Conservation (phyloP, 2,329 filamentous ascomycete genomes). For the Conoideocrella luteorostrata region DNA sequence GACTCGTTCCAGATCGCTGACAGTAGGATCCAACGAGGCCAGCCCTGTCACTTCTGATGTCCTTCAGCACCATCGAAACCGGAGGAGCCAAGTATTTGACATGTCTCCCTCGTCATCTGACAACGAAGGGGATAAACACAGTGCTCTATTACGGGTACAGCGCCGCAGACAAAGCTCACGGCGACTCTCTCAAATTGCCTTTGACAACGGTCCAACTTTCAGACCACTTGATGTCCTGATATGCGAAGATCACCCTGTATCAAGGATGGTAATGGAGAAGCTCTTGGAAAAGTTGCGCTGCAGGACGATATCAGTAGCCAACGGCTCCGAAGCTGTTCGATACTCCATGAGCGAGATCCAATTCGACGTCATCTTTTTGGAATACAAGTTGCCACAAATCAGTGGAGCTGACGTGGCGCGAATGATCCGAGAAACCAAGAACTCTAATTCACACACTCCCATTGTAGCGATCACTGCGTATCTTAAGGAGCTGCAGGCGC, state of each 20-base stretch:
- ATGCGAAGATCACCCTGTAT: constrained; percentile 96
- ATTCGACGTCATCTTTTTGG: constrained; percentile 97
- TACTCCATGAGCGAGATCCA: constrained; percentile 97
- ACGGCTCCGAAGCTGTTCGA: constrained; percentile 84
- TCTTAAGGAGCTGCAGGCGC: constrained; percentile 90
- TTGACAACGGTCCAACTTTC: constrained; percentile 79
- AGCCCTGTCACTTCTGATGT: constrained; percentile 66
- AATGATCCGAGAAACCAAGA: constrained; percentile 96
- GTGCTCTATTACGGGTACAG: constrained; percentile 85
- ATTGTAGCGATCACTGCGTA: constrained; percentile 97
- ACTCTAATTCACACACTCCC: constrained; percentile 87
- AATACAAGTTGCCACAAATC: constrained; percentile 91
- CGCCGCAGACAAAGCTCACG: constrained; percentile 92
- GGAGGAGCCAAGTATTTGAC: constrained; percentile 89
- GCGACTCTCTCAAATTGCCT: constrained; percentile 82
- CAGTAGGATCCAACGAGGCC: constrained; percentile 88
- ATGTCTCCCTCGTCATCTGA: constrained; percentile 97
- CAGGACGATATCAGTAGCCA: constrained; percentile 84
- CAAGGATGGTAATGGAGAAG: constrained; percentile 97
- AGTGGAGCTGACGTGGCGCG: constrained; percentile 92
- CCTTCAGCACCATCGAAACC: constrained; percentile 75
- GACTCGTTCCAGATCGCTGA: constrained; percentile 78
- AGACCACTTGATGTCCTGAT: constrained; percentile 89
- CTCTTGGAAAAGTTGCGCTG: constrained; percentile 91
- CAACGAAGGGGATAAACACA: constrained; percentile 89